Evolutionary conservation across 2,329 filamentous ascomycete species (phyloP).

Genomic region (Pestalotiopsis sp.): DNA sequence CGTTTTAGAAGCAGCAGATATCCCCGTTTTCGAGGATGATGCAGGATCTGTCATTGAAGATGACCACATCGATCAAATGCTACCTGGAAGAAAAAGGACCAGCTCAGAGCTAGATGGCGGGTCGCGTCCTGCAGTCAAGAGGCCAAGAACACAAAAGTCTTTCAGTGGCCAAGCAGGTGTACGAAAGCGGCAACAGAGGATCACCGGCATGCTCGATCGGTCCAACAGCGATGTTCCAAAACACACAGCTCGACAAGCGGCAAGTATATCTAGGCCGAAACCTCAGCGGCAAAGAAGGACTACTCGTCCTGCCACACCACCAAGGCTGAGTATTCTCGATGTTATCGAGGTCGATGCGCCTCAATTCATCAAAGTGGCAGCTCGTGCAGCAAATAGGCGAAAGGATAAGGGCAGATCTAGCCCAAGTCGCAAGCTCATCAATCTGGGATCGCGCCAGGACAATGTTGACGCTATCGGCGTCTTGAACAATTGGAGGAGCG

Average conservation of each 20-base stretch:
- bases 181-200: conserved; percentile 32
- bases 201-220: conserved; percentile 28
- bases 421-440: conserved; percentile 58
- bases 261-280: conserved; percentile 3
- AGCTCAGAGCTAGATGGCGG: conserved; percentile 24
- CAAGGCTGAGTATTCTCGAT: conserved; percentile 63
- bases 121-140: conserved; percentile 26
- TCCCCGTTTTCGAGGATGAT: conserved; percentile 32
- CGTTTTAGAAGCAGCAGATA: conserved; percentile 11
- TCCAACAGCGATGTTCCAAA: conserved; percentile 19
- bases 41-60: conserved; percentile 51
- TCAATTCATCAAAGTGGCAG: conserved; percentile 62
- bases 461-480: conserved; percentile 59
- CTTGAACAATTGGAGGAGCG: conserved; percentile 58
- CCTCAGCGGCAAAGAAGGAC: conserved; percentile 16
- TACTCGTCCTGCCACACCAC: conserved; percentile 31
- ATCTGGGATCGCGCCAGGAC: conserved; percentile 62
- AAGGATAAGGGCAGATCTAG: conserved; percentile 55
- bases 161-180: conserved; percentile 29
- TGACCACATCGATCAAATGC: conserved; percentile 54
- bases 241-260: conserved; percentile 6
- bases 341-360: conserved; percentile 56
- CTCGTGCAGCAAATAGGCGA: conserved; percentile 54
- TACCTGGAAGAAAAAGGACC: conserved; percentile 44
- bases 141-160: conserved; percentile 34